Evolutionary conservation across 2,329 filamentous ascomycete genomes (phyloP).

Genomic region (Xylariaceae sp.): DNA sequence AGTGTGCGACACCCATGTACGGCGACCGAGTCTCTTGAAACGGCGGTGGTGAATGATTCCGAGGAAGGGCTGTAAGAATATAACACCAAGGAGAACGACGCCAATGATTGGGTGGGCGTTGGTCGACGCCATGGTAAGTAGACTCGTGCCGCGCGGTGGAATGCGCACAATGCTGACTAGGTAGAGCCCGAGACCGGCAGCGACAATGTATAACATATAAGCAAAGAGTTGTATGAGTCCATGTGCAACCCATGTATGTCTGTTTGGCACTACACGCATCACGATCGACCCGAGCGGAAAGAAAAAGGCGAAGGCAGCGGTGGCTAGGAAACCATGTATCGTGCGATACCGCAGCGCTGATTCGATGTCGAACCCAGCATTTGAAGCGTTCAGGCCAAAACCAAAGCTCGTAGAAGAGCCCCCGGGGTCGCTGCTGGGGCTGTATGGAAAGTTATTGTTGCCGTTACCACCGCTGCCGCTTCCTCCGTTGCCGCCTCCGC

Average conservation of each 20-base stretch:
- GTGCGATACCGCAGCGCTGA: slow-evolving; percentile 30
- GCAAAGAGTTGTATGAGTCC: slow-evolving; percentile 37
- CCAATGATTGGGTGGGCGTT: slow-evolving; percentile 47
- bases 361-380: slow-evolving; percentile 26
- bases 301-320: slow-evolving; percentile 38
- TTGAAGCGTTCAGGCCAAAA: background rate
- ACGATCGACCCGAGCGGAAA: slow-evolving; percentile 43
- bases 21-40: slow-evolving; percentile 35
- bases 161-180: slow-evolving; percentile 33
- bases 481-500: slow-evolving; percentile 1
- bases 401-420: background rate
- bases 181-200: slow-evolving; percentile 40
- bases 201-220: slow-evolving; percentile 36
- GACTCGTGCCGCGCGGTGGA: slow-evolving; percentile 22
- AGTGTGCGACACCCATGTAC: slow-evolving; percentile 39
- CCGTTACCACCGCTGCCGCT: background rate
- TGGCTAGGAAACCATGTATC: slow-evolving; percentile 40
- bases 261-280: slow-evolving; percentile 37
- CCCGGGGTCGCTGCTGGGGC: background rate
- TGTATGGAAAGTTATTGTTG: background rate
- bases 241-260: slow-evolving; percentile 37
- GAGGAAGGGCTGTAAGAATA: slow-evolving; percentile 40
- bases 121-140: slow-evolving; percentile 28
- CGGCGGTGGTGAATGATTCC: slow-evolving; percentile 40
- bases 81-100: slow-evolving; percentile 36